These are phyloP conservation scores for Cystofilobasidium bisporidii DNA, from an alignment of 768 basidiomycete species.

Conservation along the genomic window DNA sequence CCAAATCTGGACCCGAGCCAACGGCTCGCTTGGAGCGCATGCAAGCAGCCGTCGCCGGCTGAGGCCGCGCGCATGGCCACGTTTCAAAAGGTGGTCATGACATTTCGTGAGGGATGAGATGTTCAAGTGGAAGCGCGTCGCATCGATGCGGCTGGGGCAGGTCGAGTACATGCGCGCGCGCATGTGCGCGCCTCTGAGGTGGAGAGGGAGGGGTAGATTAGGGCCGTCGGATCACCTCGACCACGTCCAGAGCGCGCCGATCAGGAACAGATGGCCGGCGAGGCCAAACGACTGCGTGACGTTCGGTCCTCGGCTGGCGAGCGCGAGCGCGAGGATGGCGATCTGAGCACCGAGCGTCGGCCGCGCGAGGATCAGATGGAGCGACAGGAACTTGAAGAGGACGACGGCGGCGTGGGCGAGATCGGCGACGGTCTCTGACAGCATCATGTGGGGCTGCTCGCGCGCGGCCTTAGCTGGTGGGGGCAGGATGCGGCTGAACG, in stretches of 20 bases:
- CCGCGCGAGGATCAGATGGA: neutral
- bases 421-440: neutral
- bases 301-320: neutral
- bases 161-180: no score
- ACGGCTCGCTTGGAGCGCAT: no score
- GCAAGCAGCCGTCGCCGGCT: no score
- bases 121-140: no score
- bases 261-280: neutral
- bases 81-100: no score
- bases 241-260: constrained; percentile 6
- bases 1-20: no score
- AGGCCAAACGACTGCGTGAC: neutral
- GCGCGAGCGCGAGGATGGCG: constrained; percentile 5
- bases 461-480: neutral
- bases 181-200: neutral
- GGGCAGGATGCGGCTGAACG: neutral
- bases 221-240: no score
- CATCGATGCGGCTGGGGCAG: no score
- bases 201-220: no score
- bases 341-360: constrained; percentile 1
- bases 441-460: no score
- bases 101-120: no score
- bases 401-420: neutral
- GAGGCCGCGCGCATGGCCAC: no score
- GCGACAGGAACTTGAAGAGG: constrained; percentile 11